These are phyloP conservation scores for Lindgomyces ingoldianus DNA, from an alignment of 495 filamentous ascomycete genomes.

Conservation along the genomic window DNA sequence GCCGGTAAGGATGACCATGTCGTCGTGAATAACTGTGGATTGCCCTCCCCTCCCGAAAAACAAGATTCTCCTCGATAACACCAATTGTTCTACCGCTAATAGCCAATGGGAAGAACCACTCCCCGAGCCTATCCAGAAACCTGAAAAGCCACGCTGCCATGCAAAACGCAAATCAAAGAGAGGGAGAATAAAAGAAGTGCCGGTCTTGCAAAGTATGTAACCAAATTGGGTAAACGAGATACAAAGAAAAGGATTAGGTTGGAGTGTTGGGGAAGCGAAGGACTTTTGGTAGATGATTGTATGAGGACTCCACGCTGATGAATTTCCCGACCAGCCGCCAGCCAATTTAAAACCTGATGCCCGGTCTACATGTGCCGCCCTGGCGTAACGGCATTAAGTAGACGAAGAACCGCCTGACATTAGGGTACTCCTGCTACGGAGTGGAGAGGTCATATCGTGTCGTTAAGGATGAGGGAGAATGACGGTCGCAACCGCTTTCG, in stretches of 20 bases:
- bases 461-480: slow-evolving; percentile 16
- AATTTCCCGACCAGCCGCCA: slow-evolving; percentile 19
- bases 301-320: slow-evolving; percentile 23
- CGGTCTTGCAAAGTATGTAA: neutral
- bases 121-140: too few species aligned
- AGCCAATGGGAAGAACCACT: too few species aligned
- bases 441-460: slow-evolving; percentile 31
- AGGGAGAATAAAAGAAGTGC: slow-evolving; percentile 3
- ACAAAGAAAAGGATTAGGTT: slow-evolving; percentile 29
- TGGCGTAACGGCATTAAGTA: slow-evolving; percentile 37
- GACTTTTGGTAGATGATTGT: slow-evolving; percentile 22
- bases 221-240: slow-evolving; percentile 23
- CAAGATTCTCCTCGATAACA: too few species aligned
- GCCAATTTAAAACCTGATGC: slow-evolving; percentile 11
- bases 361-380: slow-evolving; percentile 33
- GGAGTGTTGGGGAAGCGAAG: slow-evolving; percentile 28
- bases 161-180: slow-evolving; percentile 11
- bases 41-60: too few species aligned
- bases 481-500: neutral
- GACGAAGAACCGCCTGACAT: slow-evolving; percentile 32
- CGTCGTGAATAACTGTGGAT: too few species aligned
- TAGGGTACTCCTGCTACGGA: slow-evolving; percentile 30
- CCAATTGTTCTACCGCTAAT: too few species aligned
- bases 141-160: too few species aligned
- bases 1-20: too few species aligned